Conservation (phyloP, 1,284 basidiomycete genomes). For the Cystobasidiaceae sp. region DNA sequence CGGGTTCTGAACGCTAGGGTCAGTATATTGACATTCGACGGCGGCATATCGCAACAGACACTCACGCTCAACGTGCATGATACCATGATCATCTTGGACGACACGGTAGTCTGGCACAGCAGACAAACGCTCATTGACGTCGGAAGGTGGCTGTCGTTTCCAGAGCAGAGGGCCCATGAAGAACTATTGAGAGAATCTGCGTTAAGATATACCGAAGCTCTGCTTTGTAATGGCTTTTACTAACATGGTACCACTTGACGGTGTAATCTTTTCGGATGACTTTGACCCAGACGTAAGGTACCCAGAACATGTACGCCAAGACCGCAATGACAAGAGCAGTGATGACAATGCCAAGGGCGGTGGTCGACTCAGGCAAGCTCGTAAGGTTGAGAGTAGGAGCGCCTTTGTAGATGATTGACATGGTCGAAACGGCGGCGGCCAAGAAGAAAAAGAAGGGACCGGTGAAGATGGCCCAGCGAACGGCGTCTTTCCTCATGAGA, state of each 20-base stretch:
- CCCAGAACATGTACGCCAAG: slow-evolving; percentile 51
- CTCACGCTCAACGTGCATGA: not conserved
- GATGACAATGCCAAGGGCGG: slow-evolving; percentile 50
- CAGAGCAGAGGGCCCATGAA: slow-evolving; percentile 52
- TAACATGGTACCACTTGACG: slow-evolving; percentile 35
- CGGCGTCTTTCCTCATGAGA: slow-evolving; percentile 47
- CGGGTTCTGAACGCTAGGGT: not conserved
- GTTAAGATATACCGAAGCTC: no score
- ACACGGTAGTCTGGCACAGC: slow-evolving; percentile 49
- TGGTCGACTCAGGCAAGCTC: slow-evolving; percentile 45
- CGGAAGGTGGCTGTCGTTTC: slow-evolving; percentile 47
- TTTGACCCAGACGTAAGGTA: slow-evolving; percentile 52
- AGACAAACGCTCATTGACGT: slow-evolving; percentile 34
- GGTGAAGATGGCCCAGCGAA: slow-evolving; percentile 45
- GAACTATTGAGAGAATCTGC: slow-evolving; percentile 42
- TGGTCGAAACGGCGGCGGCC: slow-evolving; percentile 38
- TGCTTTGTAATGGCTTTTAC: no score
- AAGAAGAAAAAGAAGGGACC: slow-evolving; percentile 50
- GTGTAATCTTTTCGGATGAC: slow-evolving; percentile 53
- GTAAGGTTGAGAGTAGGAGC: slow-evolving; percentile 51
- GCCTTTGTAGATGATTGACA: slow-evolving; percentile 47
- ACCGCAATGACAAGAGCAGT: slow-evolving; percentile 48
- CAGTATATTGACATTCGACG: not conserved
- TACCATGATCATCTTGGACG: slow-evolving; percentile 11
- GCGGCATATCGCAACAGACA: not conserved